Base-by-base conservation (phyloP, 176 grass and related monocot species). In the Aegilops sharonensis region DNA sequence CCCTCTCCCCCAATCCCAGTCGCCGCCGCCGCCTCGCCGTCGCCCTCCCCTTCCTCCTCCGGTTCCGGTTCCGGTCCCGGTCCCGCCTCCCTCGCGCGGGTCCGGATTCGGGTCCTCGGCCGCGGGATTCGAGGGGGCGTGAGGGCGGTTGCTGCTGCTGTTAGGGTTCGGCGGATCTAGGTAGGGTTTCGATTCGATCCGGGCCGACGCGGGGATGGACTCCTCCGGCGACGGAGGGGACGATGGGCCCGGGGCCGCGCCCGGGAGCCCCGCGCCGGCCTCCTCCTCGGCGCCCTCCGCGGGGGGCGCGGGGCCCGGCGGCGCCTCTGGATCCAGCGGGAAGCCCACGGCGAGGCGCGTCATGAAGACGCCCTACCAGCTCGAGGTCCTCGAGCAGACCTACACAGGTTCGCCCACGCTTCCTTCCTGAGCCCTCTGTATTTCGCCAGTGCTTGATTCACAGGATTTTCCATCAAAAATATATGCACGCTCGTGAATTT, bases 311-410 rank as follows among this genome's bases (percentile, higher is more conserved):
- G 82, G 94, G 9, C 43, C 84, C 6, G 82, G 81, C 2, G 84
- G 68, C 1, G 84, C 87, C 9, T 91, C 90, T 18, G 85, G 91
- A 84, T 89, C 87, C 79, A 68, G 82, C 30, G 94, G 85, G n/a
- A 93, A 89, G 70, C 81, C 78, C 25, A 17, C 89, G 31, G 32
- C 88, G 11, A 99, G 96, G 78, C 89, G 97, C 42, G 87, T 95
- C 45, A 99, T 99, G 97, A 99, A 99, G 92, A 99, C 90, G 68
- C 97, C 94, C 75, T 99, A 95, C 72, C 97, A 99, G 75, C 72
- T 99, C 78, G 92, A 99, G 78, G 78, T 99, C 13, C 94, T 99
- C 39, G 94, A 99, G 80, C 91, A 84, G 83, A 99, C 94, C 3
- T 99, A 99, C 36, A 24, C 89, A 86, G 91, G 97, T 99, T 54